Conservation (phyloP, 176 grass and related monocot genomes). For the Triticum urartu region DNA sequence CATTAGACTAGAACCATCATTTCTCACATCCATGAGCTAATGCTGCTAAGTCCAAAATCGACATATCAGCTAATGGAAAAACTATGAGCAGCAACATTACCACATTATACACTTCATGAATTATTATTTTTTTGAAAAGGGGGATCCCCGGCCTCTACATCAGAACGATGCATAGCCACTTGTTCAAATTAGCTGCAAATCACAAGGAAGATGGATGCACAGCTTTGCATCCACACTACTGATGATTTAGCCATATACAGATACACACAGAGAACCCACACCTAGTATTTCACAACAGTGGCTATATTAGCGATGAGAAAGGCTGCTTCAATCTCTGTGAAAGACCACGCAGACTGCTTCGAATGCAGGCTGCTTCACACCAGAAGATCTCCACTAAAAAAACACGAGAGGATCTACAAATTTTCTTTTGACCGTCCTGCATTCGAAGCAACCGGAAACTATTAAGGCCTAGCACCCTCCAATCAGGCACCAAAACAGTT, state of each 20-base stretch:
- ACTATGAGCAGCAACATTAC: not conserved
- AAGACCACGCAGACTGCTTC: too few relatives aligned
- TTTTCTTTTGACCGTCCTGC: not conserved
- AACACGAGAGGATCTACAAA: not conserved
- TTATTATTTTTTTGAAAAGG: too few relatives aligned
- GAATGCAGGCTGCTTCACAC: not conserved
- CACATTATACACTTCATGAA: not conserved
- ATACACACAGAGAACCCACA: not conserved
- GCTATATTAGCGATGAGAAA: not conserved
- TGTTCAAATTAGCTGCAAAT: conserved; percentile 14
- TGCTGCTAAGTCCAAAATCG: not conserved
- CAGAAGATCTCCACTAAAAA: not conserved
- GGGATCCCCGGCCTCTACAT: too few relatives aligned
- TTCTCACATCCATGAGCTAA: conserved; percentile 3
- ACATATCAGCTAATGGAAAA: not conserved
- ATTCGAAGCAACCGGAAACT: not conserved
- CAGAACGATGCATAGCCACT: not conserved
- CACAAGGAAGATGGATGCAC: not conserved
- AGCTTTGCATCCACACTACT: conserved; percentile 4
- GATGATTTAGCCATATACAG: not conserved
- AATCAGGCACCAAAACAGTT: not conserved
- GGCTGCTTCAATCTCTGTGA: too few relatives aligned
- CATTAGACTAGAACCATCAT: not conserved
- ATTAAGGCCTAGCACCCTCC: not conserved
- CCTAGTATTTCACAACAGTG: not conserved